These are phyloP conservation scores for Ceratobasidium sp. DNA, from an alignment of 1,284 basidiomycete species.

Conservation along the genomic window DNA sequence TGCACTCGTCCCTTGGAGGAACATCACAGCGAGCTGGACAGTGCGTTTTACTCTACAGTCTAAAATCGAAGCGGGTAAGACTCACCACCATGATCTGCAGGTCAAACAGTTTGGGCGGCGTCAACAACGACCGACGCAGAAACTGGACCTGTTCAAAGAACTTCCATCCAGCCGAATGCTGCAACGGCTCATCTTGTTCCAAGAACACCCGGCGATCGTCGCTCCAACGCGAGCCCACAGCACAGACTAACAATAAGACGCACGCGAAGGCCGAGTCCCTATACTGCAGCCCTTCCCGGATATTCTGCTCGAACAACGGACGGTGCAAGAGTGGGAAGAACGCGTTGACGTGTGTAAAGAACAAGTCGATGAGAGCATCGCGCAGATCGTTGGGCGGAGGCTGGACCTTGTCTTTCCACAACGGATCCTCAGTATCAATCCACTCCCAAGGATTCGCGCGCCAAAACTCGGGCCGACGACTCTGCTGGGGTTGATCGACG, in stretches of 20 bases:
- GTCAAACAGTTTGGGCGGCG: slow-evolving; percentile 59
- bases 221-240: slow-evolving; percentile 65
- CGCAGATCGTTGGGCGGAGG: slow-evolving; percentile 72
- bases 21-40: slow-evolving; percentile 61
- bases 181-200: slow-evolving; percentile 55
- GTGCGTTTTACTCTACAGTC: neutral
- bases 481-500: neutral
- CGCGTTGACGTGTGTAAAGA: slow-evolving; percentile 63
- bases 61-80: no score
- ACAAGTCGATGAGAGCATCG: slow-evolving; percentile 63
- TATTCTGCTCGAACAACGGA: slow-evolving; percentile 64
- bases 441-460: slow-evolving; percentile 33
- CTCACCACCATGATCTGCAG: slow-evolving; percentile 62
- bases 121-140: slow-evolving; percentile 57
- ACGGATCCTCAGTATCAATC: slow-evolving; percentile 34
- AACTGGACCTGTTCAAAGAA: slow-evolving; percentile 58
- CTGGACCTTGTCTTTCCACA: slow-evolving; percentile 36
- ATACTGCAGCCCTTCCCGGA: slow-evolving; percentile 60
- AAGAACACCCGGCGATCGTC: slow-evolving; percentile 65
- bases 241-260: slow-evolving; percentile 66
- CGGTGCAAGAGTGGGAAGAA: slow-evolving; percentile 66
- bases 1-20: slow-evolving; percentile 58
- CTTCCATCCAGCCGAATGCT: slow-evolving; percentile 57
- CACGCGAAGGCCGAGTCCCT: slow-evolving; percentile 64
- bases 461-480: slow-evolving; percentile 36